phyloP scores from a whole-genome alignment of 106 monocot species.

The Xerophyta viscosa region DNA sequence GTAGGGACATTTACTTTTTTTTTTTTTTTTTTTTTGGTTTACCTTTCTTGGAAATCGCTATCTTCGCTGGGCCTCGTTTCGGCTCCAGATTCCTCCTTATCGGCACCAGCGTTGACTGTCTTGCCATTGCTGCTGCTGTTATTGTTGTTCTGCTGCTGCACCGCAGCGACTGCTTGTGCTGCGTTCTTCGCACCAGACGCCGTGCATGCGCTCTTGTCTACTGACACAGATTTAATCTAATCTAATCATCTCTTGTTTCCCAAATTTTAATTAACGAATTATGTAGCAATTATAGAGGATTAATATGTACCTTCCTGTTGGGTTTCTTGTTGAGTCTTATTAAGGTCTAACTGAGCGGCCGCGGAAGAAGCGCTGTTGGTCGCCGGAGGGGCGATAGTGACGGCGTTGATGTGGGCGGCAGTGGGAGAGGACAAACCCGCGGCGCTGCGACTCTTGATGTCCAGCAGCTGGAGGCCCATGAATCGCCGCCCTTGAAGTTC shows the following conservation, averaged over 20 bases:
- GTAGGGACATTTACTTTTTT: background rate
- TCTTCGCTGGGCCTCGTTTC: conserved; percentile 43
- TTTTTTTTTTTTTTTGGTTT: background rate
- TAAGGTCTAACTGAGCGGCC: background rate
- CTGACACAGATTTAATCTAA: background rate
- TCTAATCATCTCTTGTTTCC: background rate
- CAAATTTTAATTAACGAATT: background rate
- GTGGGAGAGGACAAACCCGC: conserved; percentile 7
- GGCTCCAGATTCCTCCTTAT: conserved; percentile 49
- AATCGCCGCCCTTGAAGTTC: conserved; percentile 61
- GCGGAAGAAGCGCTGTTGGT: background rate
- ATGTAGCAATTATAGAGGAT: too few relatives aligned
- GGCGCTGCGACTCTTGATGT: conserved; percentile 30
- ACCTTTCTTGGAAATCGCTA: conserved; percentile 70
- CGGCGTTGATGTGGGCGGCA: background rate
- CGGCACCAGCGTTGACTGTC: conserved; percentile 38
- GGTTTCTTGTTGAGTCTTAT: conserved; percentile 3
- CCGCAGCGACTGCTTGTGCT: conserved; percentile 6
- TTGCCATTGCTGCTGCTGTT: conserved; percentile 1
- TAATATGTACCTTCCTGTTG: conserved; percentile 22
- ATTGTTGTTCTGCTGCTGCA: background rate
- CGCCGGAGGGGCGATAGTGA: background rate
- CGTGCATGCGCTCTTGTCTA: conserved; percentile 15
- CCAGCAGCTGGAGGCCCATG: conserved; percentile 68
- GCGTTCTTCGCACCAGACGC: background rate